Evolutionary conservation across 75 land plant genomes (phyloP).

Genomic region (Sequoia sempervirens): DNA sequence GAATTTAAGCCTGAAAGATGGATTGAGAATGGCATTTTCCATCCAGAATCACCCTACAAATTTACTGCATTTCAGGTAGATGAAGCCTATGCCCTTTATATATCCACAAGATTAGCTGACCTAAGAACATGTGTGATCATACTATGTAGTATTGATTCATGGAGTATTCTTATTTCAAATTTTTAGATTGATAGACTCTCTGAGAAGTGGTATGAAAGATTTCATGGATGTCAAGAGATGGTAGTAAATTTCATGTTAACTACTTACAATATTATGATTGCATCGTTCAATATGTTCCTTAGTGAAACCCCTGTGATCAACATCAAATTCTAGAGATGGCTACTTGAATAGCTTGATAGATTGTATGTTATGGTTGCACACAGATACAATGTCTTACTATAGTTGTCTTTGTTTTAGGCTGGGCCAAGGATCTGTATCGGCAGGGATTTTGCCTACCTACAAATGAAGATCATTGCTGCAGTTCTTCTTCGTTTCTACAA

Average conservation of each 20-base stretch:
- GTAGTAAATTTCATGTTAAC: too few species aligned
- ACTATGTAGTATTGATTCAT: too few species aligned
- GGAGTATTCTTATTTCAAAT: too few species aligned
- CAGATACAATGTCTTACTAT: background rate
- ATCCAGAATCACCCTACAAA: conserved; percentile 48
- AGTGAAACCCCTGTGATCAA: too few species aligned
- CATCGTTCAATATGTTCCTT: too few species aligned
- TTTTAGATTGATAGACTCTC: too few species aligned
- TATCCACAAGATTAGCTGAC: too few species aligned
- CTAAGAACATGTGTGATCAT: too few species aligned
- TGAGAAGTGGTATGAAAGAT: too few species aligned
- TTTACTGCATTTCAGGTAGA: conserved; percentile 55
- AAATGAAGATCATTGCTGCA: conserved; percentile 35
- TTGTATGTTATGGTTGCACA: background rate
- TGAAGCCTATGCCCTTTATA: background rate
- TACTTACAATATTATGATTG: too few species aligned
- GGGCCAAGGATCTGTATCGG: conserved; percentile 35
- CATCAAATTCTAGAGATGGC: background rate
- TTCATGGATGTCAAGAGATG: too few species aligned
- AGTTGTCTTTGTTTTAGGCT: conserved; percentile 17
- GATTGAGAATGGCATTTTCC: conserved; percentile 38
- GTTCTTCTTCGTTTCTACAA: conserved; percentile 18
- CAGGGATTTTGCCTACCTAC: conserved; percentile 31
- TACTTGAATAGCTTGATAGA: background rate
- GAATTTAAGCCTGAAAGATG: conserved; percentile 33